Conservation (phyloP, 2,329 filamentous ascomycete species). For the Verticillium longisporum region DNA sequence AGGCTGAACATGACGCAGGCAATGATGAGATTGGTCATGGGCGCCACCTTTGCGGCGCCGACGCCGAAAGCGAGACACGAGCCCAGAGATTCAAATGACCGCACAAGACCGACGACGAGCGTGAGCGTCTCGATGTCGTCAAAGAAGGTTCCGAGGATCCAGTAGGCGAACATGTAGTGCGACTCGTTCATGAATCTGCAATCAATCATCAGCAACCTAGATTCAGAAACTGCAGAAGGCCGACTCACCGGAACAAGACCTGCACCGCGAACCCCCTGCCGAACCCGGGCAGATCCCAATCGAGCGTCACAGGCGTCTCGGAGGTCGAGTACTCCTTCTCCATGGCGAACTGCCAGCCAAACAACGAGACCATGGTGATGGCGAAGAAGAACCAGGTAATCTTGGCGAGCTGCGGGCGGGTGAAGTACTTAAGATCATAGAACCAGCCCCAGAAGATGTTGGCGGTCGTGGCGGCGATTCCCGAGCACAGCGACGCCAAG, state of each 20-base stretch:
- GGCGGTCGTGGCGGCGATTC: slow-evolving; percentile 34
- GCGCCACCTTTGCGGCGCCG: slow-evolving; percentile 34
- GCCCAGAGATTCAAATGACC: slow-evolving; percentile 41
- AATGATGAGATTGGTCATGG: slow-evolving; percentile 40
- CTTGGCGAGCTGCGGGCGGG: slow-evolving; percentile 33
- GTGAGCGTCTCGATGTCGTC: slow-evolving; percentile 44
- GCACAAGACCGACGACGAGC: slow-evolving; percentile 37
- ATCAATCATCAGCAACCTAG: slow-evolving; percentile 9
- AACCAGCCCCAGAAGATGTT: slow-evolving; percentile 44
- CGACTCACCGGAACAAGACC: slow-evolving; percentile 29
- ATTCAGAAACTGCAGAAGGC: not conserved
- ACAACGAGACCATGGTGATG: slow-evolving; percentile 31
- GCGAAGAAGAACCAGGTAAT: slow-evolving; percentile 33
- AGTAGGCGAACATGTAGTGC: slow-evolving; percentile 45
- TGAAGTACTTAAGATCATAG: slow-evolving; percentile 34
- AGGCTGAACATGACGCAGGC: slow-evolving; percentile 40
- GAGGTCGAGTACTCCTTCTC: slow-evolving; percentile 35
- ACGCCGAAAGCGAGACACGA: slow-evolving; percentile 39
- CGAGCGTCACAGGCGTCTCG: slow-evolving; percentile 29
- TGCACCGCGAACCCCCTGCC: slow-evolving; percentile 39
- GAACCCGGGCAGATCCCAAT: slow-evolving; percentile 37
- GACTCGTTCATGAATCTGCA: slow-evolving; percentile 40
- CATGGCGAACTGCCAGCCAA: slow-evolving; percentile 41
- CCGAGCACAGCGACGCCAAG: slow-evolving; percentile 35
- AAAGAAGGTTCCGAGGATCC: slow-evolving; percentile 42